Evolutionary conservation across 1,139 yeast species (phyloP).

Genomic region (Hyphopichia pseudoburtonii): DNA sequence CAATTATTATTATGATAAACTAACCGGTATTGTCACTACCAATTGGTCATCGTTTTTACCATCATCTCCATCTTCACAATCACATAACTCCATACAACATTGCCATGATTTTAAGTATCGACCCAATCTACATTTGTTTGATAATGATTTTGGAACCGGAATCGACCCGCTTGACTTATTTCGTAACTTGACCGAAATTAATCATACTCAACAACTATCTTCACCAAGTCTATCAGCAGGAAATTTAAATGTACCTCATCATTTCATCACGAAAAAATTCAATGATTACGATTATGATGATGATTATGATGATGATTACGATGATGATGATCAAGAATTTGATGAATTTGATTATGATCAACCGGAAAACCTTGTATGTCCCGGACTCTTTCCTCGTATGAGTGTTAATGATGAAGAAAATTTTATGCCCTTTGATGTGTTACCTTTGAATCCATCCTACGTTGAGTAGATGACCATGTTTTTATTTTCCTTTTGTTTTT

Average conservation of each 20-base stretch:
- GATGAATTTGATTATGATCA: not conserved
- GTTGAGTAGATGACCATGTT: constrained; percentile 3
- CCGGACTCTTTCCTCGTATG: constrained; percentile 42
- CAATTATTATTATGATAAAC: constrained; percentile 10
- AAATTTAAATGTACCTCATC: too few species aligned
- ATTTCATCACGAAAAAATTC: too few species aligned
- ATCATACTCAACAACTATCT: not conserved
- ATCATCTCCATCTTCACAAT: not conserved
- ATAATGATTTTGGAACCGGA: too few species aligned
- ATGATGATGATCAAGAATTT: not conserved
- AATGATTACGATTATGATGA: constrained; percentile 11
- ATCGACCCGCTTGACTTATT: not conserved
- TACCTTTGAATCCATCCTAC: constrained; percentile 34
- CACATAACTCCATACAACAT: too few species aligned
- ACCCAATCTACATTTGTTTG: too few species aligned
- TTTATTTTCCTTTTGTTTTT: not conserved
- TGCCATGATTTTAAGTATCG: too few species aligned
- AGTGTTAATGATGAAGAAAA: constrained; percentile 21
- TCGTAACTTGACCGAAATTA: not conserved
- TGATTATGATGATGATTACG: constrained; percentile 6
- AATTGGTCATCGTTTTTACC: not conserved
- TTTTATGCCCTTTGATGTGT: constrained; percentile 24
- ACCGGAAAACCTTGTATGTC: constrained; percentile 16
- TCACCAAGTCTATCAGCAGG: too few species aligned
- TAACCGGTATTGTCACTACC: constrained; percentile 4